Evolutionary conservation across 2,329 filamentous ascomycete genomes (phyloP).

Genomic region (Aschersonia sp.): DNA sequence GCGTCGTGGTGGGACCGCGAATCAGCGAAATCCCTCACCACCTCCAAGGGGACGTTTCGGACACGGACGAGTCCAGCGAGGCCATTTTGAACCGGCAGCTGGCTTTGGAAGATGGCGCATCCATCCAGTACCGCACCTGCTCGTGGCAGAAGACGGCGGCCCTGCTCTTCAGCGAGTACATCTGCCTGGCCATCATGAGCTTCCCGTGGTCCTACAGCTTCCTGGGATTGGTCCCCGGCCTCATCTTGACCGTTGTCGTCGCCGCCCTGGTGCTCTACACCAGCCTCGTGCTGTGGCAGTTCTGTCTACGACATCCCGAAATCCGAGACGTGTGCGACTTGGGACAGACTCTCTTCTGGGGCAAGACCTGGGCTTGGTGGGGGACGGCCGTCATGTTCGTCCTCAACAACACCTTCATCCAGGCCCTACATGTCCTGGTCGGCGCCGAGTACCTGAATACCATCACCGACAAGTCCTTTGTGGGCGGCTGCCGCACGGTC

Average conservation of each 20-base stretch:
- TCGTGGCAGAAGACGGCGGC: slow-evolving; percentile 92
- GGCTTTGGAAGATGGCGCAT: slow-evolving; percentile 59
- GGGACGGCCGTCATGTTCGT: slow-evolving; percentile 74
- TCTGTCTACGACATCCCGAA: slow-evolving; percentile 81
- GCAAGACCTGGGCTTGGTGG: slow-evolving; percentile 58
- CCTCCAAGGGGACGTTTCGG: slow-evolving; percentile 19
- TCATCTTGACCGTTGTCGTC: slow-evolving; percentile 71
- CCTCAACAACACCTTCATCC: slow-evolving; percentile 87
- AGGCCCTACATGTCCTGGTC: slow-evolving; percentile 68
- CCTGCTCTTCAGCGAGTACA: slow-evolving; percentile 87
- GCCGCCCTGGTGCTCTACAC: slow-evolving; percentile 75
- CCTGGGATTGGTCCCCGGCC: slow-evolving; percentile 68
- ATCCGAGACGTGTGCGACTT: slow-evolving; percentile 89
- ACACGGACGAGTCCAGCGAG: slow-evolving; percentile 29
- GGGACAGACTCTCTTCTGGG: slow-evolving; percentile 90
- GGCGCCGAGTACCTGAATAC: slow-evolving; percentile 84
- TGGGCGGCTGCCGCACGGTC: slow-evolving; percentile 58
- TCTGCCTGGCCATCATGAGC: slow-evolving; percentile 84
- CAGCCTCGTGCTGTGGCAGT: slow-evolving; percentile 51
- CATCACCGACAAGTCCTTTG: slow-evolving; percentile 55
- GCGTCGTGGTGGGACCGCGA: slow-evolving; percentile 32
- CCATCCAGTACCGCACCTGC: slow-evolving; percentile 86
- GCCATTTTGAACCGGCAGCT: slow-evolving; percentile 51
- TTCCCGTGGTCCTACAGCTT: slow-evolving; percentile 89
- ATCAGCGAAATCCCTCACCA: slow-evolving; percentile 31